Evolutionary conservation across 208 protist genomes (phyloP).

Genomic region (Naegleria gruberi): DNA sequence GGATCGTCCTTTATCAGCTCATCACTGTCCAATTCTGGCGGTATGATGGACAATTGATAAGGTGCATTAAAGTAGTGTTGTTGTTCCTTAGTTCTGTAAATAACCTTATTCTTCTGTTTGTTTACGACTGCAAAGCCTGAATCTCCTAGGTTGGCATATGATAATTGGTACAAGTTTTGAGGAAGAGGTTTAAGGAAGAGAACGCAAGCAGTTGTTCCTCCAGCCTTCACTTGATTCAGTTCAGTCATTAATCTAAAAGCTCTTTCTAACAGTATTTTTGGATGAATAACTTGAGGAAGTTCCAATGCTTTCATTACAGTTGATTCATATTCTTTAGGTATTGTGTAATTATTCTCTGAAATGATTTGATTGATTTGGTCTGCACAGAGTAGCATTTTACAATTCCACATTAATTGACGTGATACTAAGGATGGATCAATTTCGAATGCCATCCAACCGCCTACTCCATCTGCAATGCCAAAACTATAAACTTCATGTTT

Average conservation of each 20-base stretch:
- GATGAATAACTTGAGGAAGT: constrained; percentile 24
- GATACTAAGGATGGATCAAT: constrained; percentile 69
- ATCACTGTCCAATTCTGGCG: constrained; percentile 13
- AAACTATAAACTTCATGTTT: not conserved
- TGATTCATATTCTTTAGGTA: not conserved
- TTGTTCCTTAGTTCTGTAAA: constrained; percentile 72
- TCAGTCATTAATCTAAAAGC: constrained; percentile 64
- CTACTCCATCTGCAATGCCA: constrained; percentile 61
- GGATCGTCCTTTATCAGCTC: not conserved
- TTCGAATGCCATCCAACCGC: constrained; percentile 67
- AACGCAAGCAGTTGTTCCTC: constrained; percentile 75
- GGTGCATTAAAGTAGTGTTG: constrained; percentile 82
- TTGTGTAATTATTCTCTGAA: not conserved
- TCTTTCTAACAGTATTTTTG: constrained; percentile 63
- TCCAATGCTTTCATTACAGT: constrained; percentile 40
- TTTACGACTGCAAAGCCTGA: constrained; percentile 72
- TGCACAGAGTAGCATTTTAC: constrained; percentile 69
- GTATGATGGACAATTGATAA: constrained; percentile 75
- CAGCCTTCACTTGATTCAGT: constrained; percentile 65
- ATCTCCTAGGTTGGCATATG: constrained; percentile 37
- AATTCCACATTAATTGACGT: constrained; percentile 76
- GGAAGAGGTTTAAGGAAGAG: constrained; percentile 35
- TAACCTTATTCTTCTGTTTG: constrained; percentile 48
- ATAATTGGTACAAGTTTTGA: not conserved
- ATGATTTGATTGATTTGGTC: constrained; percentile 11